Conservation (phyloP, 192 early-diverging fungal genomes). For the Backusella westeae region DNA sequence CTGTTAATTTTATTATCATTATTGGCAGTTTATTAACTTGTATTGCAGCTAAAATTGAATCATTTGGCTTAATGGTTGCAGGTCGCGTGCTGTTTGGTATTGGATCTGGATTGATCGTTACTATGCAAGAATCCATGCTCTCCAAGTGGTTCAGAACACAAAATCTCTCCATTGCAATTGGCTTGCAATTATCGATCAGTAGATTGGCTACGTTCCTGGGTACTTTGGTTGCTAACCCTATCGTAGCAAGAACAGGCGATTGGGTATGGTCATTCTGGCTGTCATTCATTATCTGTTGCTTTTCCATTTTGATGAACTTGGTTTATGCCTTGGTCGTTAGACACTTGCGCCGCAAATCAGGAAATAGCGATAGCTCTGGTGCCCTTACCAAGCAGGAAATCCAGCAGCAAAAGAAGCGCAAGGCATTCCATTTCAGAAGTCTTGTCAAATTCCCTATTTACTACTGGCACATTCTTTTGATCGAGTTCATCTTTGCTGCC, state of each 20-base stretch:
- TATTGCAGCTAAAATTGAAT: constrained; percentile 43
- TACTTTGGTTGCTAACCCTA: constrained; percentile 63
- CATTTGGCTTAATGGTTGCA: constrained; percentile 52
- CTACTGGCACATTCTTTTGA: constrained; percentile 58
- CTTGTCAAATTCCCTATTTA: constrained; percentile 51
- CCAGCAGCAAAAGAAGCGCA: constrained; percentile 44
- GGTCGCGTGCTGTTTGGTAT: constrained; percentile 60
- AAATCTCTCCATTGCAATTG: constrained; percentile 67
- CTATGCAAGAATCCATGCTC: constrained; percentile 76
- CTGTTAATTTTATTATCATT: constrained; percentile 55
- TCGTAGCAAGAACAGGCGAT: constrained; percentile 41
- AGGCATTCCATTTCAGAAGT: constrained; percentile 49
- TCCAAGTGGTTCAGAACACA: constrained; percentile 73
- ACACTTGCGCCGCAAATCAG: constrained; percentile 31
- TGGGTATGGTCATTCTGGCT: constrained; percentile 46
- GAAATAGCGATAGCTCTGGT: neutral
- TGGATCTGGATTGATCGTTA: constrained; percentile 68
- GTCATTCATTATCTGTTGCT: constrained; percentile 59
- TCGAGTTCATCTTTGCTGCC: constrained; percentile 58
- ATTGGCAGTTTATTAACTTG: constrained; percentile 53
- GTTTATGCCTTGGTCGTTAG: constrained; percentile 59
- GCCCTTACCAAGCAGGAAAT: constrained; percentile 18
- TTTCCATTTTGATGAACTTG: constrained; percentile 70
- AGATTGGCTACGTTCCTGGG: constrained; percentile 71
- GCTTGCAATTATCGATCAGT: constrained; percentile 66